phyloP scores from a whole-genome alignment of 73 alveolate species.

The Paramecium sexaurelia region DNA sequence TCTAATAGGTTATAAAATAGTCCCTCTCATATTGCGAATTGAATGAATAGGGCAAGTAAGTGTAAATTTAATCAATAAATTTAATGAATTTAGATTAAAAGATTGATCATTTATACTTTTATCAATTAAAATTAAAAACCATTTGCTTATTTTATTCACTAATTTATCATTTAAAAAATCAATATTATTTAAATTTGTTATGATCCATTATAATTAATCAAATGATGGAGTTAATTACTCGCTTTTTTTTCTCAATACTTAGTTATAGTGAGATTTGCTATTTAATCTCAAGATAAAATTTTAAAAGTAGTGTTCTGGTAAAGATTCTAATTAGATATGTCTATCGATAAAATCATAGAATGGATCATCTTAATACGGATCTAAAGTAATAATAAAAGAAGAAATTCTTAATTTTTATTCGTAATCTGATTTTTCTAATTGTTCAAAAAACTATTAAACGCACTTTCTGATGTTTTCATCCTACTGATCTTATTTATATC shows the following conservation, averaged over 20 bases:
- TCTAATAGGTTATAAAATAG: neutral
- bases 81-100: neutral
- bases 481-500: neutral
- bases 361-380: neutral
- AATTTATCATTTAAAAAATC: neutral
- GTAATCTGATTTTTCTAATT: neutral
- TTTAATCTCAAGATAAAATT: neutral
- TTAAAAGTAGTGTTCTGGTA: neutral
- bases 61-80: neutral
- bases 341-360: neutral
- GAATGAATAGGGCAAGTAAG: neutral
- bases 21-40: conserved; percentile 18
- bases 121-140: neutral
- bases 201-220: neutral
- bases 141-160: neutral
- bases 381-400: neutral
- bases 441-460: neutral
- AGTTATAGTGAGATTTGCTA: neutral
- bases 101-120: neutral
- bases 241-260: neutral
- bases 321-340: neutral
- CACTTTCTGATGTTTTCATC: neutral
- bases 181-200: neutral
- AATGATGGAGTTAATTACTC: neutral
- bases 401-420: neutral